Base-by-base conservation (phyloP, 495 filamentous ascomycete genomes). In the Hyphodiscus hymeniophilus region DNA sequence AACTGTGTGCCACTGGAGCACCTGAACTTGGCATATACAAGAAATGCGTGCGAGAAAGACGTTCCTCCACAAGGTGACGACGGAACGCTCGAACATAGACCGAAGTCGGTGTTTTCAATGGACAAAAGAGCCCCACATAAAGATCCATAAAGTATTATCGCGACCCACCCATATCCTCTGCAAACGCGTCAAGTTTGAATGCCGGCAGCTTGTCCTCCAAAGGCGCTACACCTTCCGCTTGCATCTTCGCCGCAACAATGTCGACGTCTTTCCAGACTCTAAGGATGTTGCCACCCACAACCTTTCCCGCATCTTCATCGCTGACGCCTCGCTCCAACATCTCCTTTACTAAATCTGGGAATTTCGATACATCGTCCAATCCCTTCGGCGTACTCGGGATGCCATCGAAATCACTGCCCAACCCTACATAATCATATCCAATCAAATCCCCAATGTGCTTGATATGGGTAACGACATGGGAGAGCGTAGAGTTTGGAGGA, bases 331-430 rank as follows among this genome's bases (percentile, higher is more conserved):
- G 73, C 32, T 60, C 63, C 47, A 92, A 63, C 42, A 91, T 60
- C 63, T 89, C 85, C 5, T 74, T 80, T 5, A 96, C 77, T 45
- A 98, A 63, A 38, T 80, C 78, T 1, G 92, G 91, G 61, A 80
- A 94, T 60, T 84, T 87, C 41, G 80, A 81, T 22, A 96, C 89
- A 64, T 95, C 89, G 17, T 80, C 80, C 52, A 88, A 52, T 0
- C 84, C 84, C 50, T 63, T 57, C 1, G 84, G 84, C 0, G 74
- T 74, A 0, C 42, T 61, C 1, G 50, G 48, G 34, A 81, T 81
- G 20, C 85, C 85, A 51, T 88, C 85, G 55, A 81, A 89, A 62
- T 90, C 85, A 13, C 76, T 79, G 0, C 85, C 85, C 23, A 89
- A 54, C 0, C 85, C 85, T 15, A 89, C 85, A 63, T 89, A 72